A percentile compares a stretch with the other conserved stretches of the same genome.
phyloP scores from a whole-genome alignment of 441 rosid species.

The Erodium trifolium region DNA sequence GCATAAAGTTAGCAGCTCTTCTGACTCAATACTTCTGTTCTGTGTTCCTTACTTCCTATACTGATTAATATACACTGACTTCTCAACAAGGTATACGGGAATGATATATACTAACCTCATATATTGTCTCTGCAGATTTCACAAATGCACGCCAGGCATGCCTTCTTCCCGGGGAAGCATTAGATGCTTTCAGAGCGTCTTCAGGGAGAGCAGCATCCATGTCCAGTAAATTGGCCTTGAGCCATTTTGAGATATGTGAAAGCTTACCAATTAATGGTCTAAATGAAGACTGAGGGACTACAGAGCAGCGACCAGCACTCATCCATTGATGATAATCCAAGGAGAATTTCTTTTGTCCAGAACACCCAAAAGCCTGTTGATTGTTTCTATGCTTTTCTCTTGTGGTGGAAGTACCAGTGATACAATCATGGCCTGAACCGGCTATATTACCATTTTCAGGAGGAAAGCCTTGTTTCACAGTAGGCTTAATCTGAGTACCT shows the following conservation, averaged over 20 bases:
- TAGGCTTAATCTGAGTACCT: constrained; percentile 28
- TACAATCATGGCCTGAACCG: constrained; percentile 26
- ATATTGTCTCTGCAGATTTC: constrained; percentile 73
- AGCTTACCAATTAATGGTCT: constrained; percentile 60
- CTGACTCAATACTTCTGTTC: not conserved
- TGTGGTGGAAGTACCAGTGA: constrained; percentile 27
- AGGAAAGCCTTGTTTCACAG: constrained; percentile 20
- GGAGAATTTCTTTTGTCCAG: constrained; percentile 37
- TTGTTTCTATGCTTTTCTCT: constrained; percentile 24
- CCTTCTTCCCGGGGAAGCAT: constrained; percentile 49
- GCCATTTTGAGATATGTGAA: constrained; percentile 40
- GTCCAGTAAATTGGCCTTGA: constrained; percentile 81
- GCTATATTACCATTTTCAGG: constrained; percentile 28
- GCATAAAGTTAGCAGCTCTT: constrained; percentile 1
- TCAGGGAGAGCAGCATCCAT: constrained; percentile 86
- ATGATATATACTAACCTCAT: constrained; percentile 49
- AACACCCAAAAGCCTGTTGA: constrained; percentile 27
- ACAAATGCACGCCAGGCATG: constrained; percentile 81
- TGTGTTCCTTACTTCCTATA: not conserved
- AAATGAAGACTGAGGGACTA: constrained; percentile 69
- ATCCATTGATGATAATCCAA: constrained; percentile 9
- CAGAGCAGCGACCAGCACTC: constrained; percentile 32
- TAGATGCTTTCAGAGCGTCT: constrained; percentile 70
- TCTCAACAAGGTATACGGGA: constrained; percentile 12
- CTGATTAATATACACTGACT: not conserved